These are phyloP conservation scores for Xerocomus minutiporus DNA, from an alignment of 1,284 basidiomycete genomes.

Conservation along the genomic window DNA sequence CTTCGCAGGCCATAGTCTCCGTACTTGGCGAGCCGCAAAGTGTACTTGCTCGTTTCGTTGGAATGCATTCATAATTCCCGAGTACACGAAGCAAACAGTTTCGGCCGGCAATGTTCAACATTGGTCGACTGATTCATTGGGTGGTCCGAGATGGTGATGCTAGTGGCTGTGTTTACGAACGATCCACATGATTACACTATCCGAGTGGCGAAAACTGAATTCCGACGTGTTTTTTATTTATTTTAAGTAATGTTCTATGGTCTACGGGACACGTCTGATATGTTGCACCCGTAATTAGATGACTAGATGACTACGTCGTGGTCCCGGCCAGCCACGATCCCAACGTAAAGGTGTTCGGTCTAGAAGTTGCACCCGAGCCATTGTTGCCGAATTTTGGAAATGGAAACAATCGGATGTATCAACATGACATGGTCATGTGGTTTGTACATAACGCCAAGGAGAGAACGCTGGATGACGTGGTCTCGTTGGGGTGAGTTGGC, in stretches of 20 bases:
- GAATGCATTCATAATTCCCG: too few species aligned
- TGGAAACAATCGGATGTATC: constrained; percentile 22
- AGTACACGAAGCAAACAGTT: too few species aligned
- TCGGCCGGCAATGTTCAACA: too few species aligned
- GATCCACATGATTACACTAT: too few species aligned
- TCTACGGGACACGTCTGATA: neutral
- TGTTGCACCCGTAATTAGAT: neutral
- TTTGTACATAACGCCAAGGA: neutral
- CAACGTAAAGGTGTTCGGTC: constrained; percentile 5
- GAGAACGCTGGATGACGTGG: constrained; percentile 1
- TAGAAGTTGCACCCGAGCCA: constrained; percentile 25
- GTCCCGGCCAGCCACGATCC: constrained; percentile 6
- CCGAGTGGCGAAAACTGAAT: too few species aligned
- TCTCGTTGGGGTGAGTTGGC: constrained; percentile 16
- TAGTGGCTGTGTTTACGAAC: too few species aligned
- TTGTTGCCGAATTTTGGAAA: constrained; percentile 30
- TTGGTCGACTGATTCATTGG: too few species aligned
- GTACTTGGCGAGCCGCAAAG: too few species aligned
- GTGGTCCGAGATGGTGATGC: too few species aligned
- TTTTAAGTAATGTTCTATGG: neutral
- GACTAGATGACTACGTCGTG: constrained; percentile 22
- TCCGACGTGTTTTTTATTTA: too few species aligned
- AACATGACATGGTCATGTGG: constrained; percentile 31
- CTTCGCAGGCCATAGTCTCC: too few species aligned
- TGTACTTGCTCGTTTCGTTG: too few species aligned